Percentiles rank a stretch among this genome's conserved stretches.
phyloP scores from a whole-genome alignment of 805 yeast genomes.

The Barnettozyma populi region DNA sequence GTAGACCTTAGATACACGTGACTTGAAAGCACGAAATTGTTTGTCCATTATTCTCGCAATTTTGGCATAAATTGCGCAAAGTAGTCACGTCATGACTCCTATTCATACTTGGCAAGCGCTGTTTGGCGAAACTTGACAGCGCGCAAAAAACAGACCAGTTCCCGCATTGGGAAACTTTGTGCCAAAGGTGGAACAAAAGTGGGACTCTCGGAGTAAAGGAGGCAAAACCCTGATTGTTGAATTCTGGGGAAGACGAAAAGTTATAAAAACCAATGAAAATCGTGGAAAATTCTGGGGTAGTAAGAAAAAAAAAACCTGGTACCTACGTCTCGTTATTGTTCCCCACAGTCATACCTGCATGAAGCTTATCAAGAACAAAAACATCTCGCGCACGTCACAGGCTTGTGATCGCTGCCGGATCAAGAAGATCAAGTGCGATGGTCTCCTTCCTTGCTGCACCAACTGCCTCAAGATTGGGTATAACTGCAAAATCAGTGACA shows the following conservation, averaged over 20 bases:
- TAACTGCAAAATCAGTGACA: slow-evolving; percentile 68
- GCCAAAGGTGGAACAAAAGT: slow-evolving; percentile 4
- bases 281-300: not conserved
- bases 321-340: not conserved
- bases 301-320: not conserved
- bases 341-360: not conserved
- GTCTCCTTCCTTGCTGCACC: slow-evolving; percentile 58
- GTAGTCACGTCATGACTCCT: not conserved
- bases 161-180: not conserved
- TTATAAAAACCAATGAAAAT: slow-evolving; percentile 1
- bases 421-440: slow-evolving; percentile 74
- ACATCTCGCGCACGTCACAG: slow-evolving; percentile 52
- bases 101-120: not conserved
- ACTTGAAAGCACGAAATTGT: not conserved
- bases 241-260: slow-evolving; percentile 1
- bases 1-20: not conserved
- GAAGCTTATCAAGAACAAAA: slow-evolving; percentile 24
- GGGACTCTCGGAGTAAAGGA: slow-evolving; percentile 1
- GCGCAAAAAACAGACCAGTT: not conserved
- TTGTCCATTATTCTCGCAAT: not conserved
- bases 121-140: not conserved
- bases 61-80: not conserved
- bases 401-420: slow-evolving; percentile 81
- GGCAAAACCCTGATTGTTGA: not conserved
- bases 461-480: slow-evolving; percentile 62